Percentiles rank a stretch among this genome's conserved stretches.
Evolutionary conservation across 306 rosid genomes (phyloP).

Genomic region (peach (Prunus persica)): Prunus_persica_NCBIv2 NC_034009.1:34883001-34883500

Average conservation of each 20-base stretch:
- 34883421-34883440: too few relatives aligned
- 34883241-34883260: constrained; percentile 37
- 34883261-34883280: constrained; percentile 41
- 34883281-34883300: constrained; percentile 2
- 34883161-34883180: constrained; percentile 63
- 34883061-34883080: constrained; percentile 58
- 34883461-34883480: too few relatives aligned
- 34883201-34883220: constrained; percentile 42
- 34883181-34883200: constrained; percentile 79
- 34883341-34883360: too few relatives aligned
- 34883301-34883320: background rate
- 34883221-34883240: constrained; percentile 46
- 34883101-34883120: constrained; percentile 37
- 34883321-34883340: too few relatives aligned
- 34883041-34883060: constrained; percentile 69
- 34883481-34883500: constrained; percentile 40
- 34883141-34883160: constrained; percentile 52
- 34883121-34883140: constrained; percentile 19
- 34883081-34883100: constrained; percentile 57
- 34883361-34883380: too few relatives aligned
- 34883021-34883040: constrained; percentile 35
- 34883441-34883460: too few relatives aligned
- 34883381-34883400: too few relatives aligned
- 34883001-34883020: constrained; percentile 53
- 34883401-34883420: too few relatives aligned